These are phyloP conservation scores for Pseudozyma sp. DNA, from an alignment of 1,284 basidiomycete species.

Conservation along the genomic window DNA sequence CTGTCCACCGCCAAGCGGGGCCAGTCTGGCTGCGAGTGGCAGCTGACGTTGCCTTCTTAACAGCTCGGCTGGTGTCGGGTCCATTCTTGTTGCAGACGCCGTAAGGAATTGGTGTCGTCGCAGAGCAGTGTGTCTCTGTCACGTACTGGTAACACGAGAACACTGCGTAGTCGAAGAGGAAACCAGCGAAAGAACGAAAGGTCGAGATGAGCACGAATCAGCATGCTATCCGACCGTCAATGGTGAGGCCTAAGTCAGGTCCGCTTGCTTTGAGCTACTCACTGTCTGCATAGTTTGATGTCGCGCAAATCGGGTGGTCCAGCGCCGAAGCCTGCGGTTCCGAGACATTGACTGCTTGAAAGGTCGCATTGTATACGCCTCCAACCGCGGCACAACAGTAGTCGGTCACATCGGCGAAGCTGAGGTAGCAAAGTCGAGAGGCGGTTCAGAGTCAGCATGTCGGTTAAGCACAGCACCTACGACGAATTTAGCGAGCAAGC, in stretches of 20 bases:
- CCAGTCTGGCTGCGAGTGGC: slow-evolving; percentile 4
- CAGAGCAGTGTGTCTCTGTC: slow-evolving; percentile 45
- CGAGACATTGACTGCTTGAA: slow-evolving; percentile 30
- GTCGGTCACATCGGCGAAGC: slow-evolving; percentile 56
- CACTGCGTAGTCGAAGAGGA: slow-evolving; percentile 11
- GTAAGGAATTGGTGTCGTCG: slow-evolving; percentile 43
- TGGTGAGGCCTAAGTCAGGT: neutral
- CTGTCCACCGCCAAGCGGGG: slow-evolving; percentile 20
- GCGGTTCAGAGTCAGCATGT: neutral
- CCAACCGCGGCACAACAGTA: slow-evolving; percentile 59
- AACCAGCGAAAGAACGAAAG: neutral
- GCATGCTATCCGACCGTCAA: neutral
- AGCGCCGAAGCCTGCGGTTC: slow-evolving; percentile 35
- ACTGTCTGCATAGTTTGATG: slow-evolving; percentile 54
- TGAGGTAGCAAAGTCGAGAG: neutral
- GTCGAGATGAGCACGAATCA: neutral
- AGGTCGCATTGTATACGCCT: slow-evolving; percentile 43
- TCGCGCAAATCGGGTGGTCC: slow-evolving; percentile 47
- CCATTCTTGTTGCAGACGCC: slow-evolving; percentile 48
- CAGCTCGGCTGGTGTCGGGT: slow-evolving; percentile 37
- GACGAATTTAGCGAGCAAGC: neutral
- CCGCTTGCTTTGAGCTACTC: slow-evolving; percentile 9
- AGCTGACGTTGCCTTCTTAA: slow-evolving; percentile 15
- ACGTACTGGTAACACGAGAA: slow-evolving; percentile 55
- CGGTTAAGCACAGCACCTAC: neutral